Conservation (phyloP, 805 yeast genomes). For the Candida broadrunensis region DNA sequence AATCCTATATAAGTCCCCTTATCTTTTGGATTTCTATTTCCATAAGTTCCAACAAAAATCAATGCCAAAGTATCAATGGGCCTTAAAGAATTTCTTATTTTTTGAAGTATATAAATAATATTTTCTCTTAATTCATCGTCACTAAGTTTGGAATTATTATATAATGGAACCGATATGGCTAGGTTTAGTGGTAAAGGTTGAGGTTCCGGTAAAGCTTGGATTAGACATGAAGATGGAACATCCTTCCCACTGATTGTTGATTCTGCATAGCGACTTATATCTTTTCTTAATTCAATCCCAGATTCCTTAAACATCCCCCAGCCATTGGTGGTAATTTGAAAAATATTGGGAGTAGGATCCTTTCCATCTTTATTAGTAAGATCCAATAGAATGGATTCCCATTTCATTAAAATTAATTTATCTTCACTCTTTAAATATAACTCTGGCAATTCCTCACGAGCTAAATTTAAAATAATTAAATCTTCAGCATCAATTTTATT, state of each 20-base stretch:
- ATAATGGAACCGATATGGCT: constrained; percentile 40
- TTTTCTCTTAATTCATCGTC: constrained; percentile 23
- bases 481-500: constrained; percentile 17
- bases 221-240: constrained; percentile 37
- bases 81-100: constrained; percentile 24
- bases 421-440: constrained; percentile 29
- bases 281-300: constrained; percentile 31
- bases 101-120: constrained; percentile 20
- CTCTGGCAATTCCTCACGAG: constrained; percentile 44
- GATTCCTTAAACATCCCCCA: constrained; percentile 41
- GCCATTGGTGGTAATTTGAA: constrained; percentile 49
- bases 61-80: constrained; percentile 45
- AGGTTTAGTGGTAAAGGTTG: constrained; percentile 38
- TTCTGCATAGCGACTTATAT: constrained; percentile 35
- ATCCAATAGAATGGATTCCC: constrained; percentile 32
- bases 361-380: constrained; percentile 2
- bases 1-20: constrained; percentile 48
- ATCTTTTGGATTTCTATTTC: constrained; percentile 30
- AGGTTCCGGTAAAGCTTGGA: constrained; percentile 39
- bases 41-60: constrained; percentile 46
- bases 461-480: constrained; percentile 31
- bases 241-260: constrained; percentile 35
- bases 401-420: constrained; percentile 34
- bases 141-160: constrained; percentile 17
- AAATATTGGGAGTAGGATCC: constrained; percentile 26